Evolutionary conservation across 495 filamentous ascomycete genomes (phyloP).

Genomic region (Acidomyces sp.): DNA sequence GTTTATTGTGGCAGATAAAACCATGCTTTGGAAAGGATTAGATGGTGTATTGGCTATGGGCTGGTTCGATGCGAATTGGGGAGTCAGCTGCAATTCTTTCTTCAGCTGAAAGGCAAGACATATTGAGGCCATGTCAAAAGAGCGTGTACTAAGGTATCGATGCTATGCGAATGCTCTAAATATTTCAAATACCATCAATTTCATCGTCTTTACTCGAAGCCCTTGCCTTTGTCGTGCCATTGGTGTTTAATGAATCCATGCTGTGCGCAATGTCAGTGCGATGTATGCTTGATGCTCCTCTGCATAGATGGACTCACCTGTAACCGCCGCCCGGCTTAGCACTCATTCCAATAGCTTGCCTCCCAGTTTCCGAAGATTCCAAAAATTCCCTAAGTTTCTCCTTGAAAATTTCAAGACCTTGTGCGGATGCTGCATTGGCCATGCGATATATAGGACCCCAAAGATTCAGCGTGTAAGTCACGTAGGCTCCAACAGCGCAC

Average conservation of each 20-base stretch:
- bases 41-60: conserved; percentile 43
- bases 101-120: conserved; percentile 18
- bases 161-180: no score
- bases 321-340: conserved; percentile 7
- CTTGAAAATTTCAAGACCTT: conserved; percentile 81
- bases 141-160: no score
- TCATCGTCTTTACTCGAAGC: conserved; percentile 24
- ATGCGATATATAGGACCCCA: conserved; percentile 93
- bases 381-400: conserved; percentile 77
- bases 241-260: conserved; percentile 47
- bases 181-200: conserved; percentile 38
- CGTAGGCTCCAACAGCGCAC: conserved; percentile 59
- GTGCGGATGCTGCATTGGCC: conserved; percentile 72
- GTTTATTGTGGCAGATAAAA: conserved; percentile 36
- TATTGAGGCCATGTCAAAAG: no score
- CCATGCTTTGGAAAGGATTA: conserved; percentile 38
- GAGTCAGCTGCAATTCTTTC: conserved; percentile 34
- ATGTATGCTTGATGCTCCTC: conserved; percentile 28
- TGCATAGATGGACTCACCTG: conserved; percentile 3
- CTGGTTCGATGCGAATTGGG: conserved; percentile 43
- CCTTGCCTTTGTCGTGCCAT: conserved; percentile 40
- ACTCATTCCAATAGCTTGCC: conserved; percentile 63
- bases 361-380: conserved; percentile 62
- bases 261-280: conserved; percentile 28
- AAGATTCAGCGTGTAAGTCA: conserved; percentile 84